phyloP scores from a whole-genome alignment of 768 basidiomycete species.

The Mycena rosella region DNA sequence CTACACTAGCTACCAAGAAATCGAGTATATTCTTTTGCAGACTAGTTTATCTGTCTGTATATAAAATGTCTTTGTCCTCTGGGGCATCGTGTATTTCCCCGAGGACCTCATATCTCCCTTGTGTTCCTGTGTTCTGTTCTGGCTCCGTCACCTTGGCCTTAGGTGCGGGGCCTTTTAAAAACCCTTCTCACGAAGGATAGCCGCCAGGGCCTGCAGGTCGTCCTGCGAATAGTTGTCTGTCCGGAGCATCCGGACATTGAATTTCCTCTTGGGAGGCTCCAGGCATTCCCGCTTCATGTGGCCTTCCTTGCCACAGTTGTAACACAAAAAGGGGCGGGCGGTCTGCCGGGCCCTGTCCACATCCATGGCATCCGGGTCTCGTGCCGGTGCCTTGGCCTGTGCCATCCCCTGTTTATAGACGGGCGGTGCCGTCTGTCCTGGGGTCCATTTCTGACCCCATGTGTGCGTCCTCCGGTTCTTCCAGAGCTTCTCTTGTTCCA shows the following conservation, averaged over 20 bases:
- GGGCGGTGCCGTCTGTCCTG: no score
- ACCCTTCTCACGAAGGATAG: conserved; percentile 1
- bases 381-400: no score
- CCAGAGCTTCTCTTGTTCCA: no score
- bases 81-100: no score
- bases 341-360: not conserved
- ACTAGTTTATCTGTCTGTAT: not conserved
- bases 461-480: no score
- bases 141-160: not conserved
- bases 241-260: conserved; percentile 1
- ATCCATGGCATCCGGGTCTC: conserved; percentile 3
- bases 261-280: conserved; percentile 2
- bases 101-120: no score
- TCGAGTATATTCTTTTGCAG: not conserved
- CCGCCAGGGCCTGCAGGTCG: not conserved
- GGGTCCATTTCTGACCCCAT: no score
- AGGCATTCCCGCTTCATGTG: conserved; percentile 16
- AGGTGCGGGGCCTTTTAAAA: conserved; percentile 7
- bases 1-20: conserved; percentile 3
- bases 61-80: not conserved
- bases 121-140: not conserved
- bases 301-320: conserved; percentile 13
- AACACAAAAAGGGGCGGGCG: not conserved
- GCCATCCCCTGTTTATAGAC: no score
- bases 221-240: not conserved